phyloP scores from a whole-genome alignment of 129 eudicot genomes.

The Centella asiatica region DNA sequence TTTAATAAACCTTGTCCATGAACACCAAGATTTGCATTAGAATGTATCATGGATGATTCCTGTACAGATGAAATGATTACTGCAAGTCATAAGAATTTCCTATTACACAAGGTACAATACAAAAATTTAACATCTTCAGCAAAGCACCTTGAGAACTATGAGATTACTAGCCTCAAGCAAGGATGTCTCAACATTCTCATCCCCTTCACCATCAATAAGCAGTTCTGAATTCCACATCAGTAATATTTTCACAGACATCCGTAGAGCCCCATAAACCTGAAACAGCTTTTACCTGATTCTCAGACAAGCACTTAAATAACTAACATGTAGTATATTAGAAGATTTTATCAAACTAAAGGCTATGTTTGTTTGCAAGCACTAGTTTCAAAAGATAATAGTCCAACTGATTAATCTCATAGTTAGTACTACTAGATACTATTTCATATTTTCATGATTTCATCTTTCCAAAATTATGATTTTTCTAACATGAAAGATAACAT shows the following conservation, averaged over 20 bases:
- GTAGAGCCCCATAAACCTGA: conserved; percentile 97
- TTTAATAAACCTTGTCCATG: conserved; percentile 97
- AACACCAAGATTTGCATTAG: conserved; percentile 94
- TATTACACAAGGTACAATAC: neutral
- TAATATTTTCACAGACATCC: conserved; percentile 97
- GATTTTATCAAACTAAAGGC: too few species aligned
- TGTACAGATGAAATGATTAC: conserved; percentile 22
- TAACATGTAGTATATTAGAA: neutral
- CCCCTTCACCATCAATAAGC: conserved; percentile 86
- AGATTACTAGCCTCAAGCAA: conserved; percentile 96
- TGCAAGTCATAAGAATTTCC: conserved; percentile 10
- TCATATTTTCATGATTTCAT: too few species aligned
- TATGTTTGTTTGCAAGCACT: neutral
- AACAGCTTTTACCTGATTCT: conserved; percentile 7
- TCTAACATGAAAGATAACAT: too few species aligned
- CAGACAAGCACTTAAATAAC: conserved; percentile 6
- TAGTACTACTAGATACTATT: too few species aligned
- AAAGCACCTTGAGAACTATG: conserved; percentile 79
- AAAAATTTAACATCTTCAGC: conserved; percentile 7
- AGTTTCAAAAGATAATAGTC: neutral
- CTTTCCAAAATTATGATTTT: too few species aligned
- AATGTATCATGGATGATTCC: conserved; percentile 82
- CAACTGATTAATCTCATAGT: neutral
- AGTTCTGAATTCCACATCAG: conserved; percentile 90
- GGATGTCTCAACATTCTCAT: conserved; percentile 77